Evolutionary conservation across 2,329 filamentous ascomycete species (phyloP).

Genomic region (Penicillium sp.): DNA sequence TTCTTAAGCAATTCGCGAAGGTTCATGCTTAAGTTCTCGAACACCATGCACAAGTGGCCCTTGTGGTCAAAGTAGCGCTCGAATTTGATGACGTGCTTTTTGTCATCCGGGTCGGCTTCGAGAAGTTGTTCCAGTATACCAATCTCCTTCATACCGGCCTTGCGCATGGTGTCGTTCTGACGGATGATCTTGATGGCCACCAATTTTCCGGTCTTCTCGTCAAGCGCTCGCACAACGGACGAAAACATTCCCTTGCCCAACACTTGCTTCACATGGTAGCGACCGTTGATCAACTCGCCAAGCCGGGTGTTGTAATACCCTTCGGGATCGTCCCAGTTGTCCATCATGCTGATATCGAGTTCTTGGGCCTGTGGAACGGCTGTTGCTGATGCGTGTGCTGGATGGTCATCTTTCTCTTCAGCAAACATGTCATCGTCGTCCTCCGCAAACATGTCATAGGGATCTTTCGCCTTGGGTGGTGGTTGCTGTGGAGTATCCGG

Average conservation of each 20-base stretch:
- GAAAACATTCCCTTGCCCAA: constrained; percentile 96
- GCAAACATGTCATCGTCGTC: constrained; percentile 85
- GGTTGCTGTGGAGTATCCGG: constrained; percentile 40
- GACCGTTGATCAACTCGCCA: constrained; percentile 82
- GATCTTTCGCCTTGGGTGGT: constrained; percentile 48
- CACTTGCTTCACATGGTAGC: constrained; percentile 83
- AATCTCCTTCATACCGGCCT: constrained; percentile 92
- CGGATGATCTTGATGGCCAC: constrained; percentile 98
- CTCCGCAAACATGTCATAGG: constrained; percentile 64
- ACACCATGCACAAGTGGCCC: constrained; percentile 91
- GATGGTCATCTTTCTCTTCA: constrained; percentile 58
- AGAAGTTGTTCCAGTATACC: constrained; percentile 86
- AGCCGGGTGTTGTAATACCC: constrained; percentile 95
- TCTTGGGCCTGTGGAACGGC: constrained; percentile 55
- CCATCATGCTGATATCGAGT: constrained; percentile 72
- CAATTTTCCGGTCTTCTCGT: constrained; percentile 69
- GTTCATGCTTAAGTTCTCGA: constrained; percentile 91
- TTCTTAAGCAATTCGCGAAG: constrained; percentile 92
- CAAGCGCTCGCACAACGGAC: constrained; percentile 84
- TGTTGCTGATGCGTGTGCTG: constrained; percentile 49
- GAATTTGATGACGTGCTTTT: constrained; percentile 87
- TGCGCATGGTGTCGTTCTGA: constrained; percentile 88
- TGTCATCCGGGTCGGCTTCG: constrained; percentile 79
- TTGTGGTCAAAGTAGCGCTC: constrained; percentile 90
- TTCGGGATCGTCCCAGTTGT: constrained; percentile 90